Base-by-base conservation (phyloP, 306 rosid species). In the Quercus alba region DNA sequence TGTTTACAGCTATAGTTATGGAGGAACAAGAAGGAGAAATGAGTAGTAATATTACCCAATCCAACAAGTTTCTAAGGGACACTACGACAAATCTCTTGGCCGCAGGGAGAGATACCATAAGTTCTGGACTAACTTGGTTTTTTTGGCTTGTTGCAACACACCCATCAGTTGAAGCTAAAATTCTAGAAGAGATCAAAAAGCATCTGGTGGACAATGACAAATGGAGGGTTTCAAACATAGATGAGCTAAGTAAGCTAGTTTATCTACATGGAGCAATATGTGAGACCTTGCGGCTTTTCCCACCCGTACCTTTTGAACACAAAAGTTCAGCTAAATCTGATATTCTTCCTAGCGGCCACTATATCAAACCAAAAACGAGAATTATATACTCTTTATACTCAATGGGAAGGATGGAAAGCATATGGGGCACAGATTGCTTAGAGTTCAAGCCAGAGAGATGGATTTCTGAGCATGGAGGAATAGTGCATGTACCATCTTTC, bases 361-460 rank as follows among this genome's bases (percentile, higher is more conserved):
- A 1, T 23, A 68, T 89, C 17, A 41, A 41, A 13, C 20, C 70
- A 0, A 67, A 73, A 1, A 63, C 67, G 12, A 77, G 0, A 12
- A 62, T 91, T 15, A 19, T 87, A 21, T 13, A 84, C 35, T 75
- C 76, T 2, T 23, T 81, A 10, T 91, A 89, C 62, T 18, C 91
- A 41, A 83, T 87, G 86, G 96, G 96, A 11, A 88, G 96, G 67
- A 52, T 58, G 80, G 86, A 82, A 75, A 74, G 63, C 2, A 73
- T 84, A 28, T 89, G 93, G 93, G 95, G 91, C 5, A 4, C 79
- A 44, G 93, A 91, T 72, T 84, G 84, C 54, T 15, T 68, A 26
- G 96, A 91, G 30, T 89, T 89, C 69, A 91, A 86, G 78, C 93
- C 96, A 13, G 93, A 89, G 81, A 84, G 95, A 23, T 91, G 91